Conservation (phyloP, 1,284 basidiomycete species). For the Cerioporus squamosus region DNA sequence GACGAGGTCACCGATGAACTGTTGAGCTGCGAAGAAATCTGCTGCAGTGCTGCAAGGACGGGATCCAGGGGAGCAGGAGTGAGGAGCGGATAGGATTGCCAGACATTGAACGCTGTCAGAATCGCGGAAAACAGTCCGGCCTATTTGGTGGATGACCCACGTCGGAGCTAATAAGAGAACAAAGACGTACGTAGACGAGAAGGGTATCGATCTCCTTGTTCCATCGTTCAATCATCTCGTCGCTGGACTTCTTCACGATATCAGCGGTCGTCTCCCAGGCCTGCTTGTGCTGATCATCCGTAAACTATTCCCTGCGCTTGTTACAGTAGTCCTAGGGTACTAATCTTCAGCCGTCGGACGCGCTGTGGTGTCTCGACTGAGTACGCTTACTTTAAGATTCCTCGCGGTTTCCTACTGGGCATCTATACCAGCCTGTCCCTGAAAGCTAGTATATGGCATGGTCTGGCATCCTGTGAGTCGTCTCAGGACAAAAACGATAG, state of each 20-base stretch:
- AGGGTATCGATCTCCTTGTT: conserved; percentile 5
- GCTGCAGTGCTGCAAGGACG: neutral
- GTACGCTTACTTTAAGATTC: too few species aligned
- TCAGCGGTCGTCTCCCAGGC: neutral
- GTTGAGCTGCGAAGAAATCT: conserved; percentile 18
- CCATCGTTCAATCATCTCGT: neutral
- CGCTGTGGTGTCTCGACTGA: too few species aligned
- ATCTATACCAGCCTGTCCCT: too few species aligned
- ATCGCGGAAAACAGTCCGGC: conserved; percentile 4
- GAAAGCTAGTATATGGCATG: too few species aligned
- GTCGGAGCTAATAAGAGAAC: neutral
- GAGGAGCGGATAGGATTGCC: conserved; percentile 1
- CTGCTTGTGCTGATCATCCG: neutral
- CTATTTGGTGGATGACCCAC: neutral
- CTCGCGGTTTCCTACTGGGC: too few species aligned
- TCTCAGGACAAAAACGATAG: too few species aligned
- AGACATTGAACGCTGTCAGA: conserved; percentile 6
- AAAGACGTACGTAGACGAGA: neutral
- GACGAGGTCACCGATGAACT: neutral
- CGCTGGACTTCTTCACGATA: neutral
- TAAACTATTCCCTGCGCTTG: neutral
- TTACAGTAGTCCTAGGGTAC: neutral
- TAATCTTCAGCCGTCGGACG: too few species aligned
- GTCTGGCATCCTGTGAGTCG: too few species aligned
- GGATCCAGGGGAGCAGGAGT: neutral